Evolutionary conservation across 768 basidiomycete genomes (phyloP), one percentile per base, ranked within the genome.

Genomic region (Mycena sanguinolenta): DNA sequence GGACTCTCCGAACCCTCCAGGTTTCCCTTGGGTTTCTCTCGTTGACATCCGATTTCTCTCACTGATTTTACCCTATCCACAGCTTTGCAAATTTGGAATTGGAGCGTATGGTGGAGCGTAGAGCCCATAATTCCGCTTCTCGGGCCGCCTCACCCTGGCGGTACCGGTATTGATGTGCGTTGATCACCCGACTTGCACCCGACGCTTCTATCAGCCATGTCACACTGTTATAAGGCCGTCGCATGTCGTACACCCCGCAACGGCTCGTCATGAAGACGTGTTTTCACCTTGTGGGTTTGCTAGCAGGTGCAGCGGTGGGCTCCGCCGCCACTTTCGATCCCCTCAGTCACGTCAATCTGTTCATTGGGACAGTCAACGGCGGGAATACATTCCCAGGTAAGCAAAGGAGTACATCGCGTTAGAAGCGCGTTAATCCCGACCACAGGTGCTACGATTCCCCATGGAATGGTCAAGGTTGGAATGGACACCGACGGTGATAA

Each of bases 381-480:
- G 91, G 91, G 0, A 89, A 92, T 79, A 87, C 87, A 13, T 91
- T 91, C 75, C 90, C 90, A 63, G 90, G 90, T 89, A 65, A 23
- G 80, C 49, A 34, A 50, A 13, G 9, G 9, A 39, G 23, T 28
- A 17, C 36, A 10, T 63, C 49, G 44, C 39, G 38, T 58, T 58
- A 38, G 32, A 32, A 49, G 53, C 59, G 55, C 39, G 61, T 60
- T 57, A 19, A 58, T 25, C 5, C 58, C 44, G 58, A 17, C 42
- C 25, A 4, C 53, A 89, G 90, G 90, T 50, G 90, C 89, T 0
- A 91, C 89, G 2, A 74, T 90, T 25, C 91, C 91, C 2, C 90
- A 91, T 78, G 90, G 91, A n/a, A 89, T 91, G 90, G 84, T 87
- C 19, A 92, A 92, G 79, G 85, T 81, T 2, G 90, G 90, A 9